These are phyloP conservation scores for Fraxinus xanthoxyloides DNA, from an alignment of 305 asterid genomes.

Conservation along the genomic window DNA sequence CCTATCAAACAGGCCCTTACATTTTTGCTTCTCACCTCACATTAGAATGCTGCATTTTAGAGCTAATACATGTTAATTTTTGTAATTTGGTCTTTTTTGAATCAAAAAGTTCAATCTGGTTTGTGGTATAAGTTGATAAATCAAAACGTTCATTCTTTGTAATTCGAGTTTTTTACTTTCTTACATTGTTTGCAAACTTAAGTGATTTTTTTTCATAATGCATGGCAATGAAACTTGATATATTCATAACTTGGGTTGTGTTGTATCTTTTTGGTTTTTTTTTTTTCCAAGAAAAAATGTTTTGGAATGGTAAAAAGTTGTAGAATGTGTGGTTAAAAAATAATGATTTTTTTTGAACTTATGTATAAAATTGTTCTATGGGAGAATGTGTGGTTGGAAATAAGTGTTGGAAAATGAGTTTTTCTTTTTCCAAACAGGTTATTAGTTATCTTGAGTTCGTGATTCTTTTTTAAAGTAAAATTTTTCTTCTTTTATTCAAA, in stretches of 20 bases:
- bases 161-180: too few relatives aligned
- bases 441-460: background rate
- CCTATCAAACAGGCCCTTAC: too few relatives aligned
- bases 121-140: background rate
- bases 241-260: background rate
- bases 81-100: background rate
- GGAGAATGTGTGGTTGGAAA: background rate
- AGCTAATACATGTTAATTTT: background rate
- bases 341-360: background rate
- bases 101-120: background rate
- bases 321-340: background rate
- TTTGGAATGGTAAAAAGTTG: background rate
- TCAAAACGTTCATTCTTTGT: background rate
- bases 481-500: too few relatives aligned
- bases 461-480: too few relatives aligned
- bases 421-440: background rate
- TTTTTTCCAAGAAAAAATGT: background rate
- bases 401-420: background rate
- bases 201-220: background rate
- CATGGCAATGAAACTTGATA: background rate
- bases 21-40: too few relatives aligned
- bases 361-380: background rate
- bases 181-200: background rate
- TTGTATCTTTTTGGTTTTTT: background rate
- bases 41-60: background rate